Evolutionary conservation across 2,329 filamentous ascomycete species (phyloP), one percentile per base, ranked within the genome.

Genomic region (Chrysoporthe cubensis): DNA sequence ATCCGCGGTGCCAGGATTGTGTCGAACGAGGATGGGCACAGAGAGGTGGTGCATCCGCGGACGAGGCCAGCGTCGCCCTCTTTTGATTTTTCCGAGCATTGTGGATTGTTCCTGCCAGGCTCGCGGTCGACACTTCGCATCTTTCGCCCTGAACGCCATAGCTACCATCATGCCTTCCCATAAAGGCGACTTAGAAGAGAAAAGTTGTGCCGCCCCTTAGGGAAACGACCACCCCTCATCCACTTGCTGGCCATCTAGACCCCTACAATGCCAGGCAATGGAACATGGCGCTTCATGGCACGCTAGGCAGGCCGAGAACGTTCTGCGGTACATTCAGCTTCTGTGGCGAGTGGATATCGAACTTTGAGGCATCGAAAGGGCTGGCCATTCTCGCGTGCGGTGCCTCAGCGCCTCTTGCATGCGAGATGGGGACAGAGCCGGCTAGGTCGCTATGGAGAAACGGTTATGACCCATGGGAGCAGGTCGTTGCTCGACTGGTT

Each of bases 31-130:
- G 11, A 32, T 54, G 13, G 26, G 26, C 9, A 32, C n/a, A 52
- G 3, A 52, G 48, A 8, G 21, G 11, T 11, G 3, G 26, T 26
- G 48, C 21, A 52, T 32, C 48, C 48, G n/a, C 54, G 40, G 37
- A 40, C 54, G 13, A n/a, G 50, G 16, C 5, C 32, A 57, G 54
- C 16, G 14, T 14, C 8, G 13, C 14, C 32, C 9, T 57, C 26
- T 57, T 37, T 16, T 32, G 13, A 57, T 26, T 2, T 3, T 3
- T 42, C 56, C 4, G 34, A 14, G 1, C n/a, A 16, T 40, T 40
- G 34, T 21, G 37, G 56, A 34, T 58, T 58, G 34, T 58, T 58
- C 56, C 56, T 58, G 32, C 56, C 34, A 42, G n/a, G 5, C 21
- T 56, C 26, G n/a, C 21, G 21, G 48, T 40, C 54, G 16, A 58